Conservation (phyloP, 371 early-diverging fungal species). For the Funneliformis caledonium region DNA sequence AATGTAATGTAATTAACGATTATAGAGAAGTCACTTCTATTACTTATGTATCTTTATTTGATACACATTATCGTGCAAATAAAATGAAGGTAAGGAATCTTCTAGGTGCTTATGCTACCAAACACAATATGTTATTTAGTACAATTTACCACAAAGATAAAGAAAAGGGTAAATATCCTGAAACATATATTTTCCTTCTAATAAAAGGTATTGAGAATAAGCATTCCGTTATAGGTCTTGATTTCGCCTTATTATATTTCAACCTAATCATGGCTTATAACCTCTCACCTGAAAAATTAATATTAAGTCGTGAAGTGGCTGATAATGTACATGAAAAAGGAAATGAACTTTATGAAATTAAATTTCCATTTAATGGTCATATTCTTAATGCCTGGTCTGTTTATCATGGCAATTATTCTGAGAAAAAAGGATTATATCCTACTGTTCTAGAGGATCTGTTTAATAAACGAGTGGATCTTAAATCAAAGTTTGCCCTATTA, state of each 20-base stretch:
- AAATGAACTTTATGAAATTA: conserved; percentile 21
- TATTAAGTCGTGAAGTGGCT: not conserved
- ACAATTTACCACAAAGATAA: too few species aligned
- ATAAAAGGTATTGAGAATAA: not conserved
- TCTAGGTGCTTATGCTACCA: too few species aligned
- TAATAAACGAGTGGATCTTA: too few species aligned
- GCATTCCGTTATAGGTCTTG: not conserved
- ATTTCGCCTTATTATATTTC: conserved; percentile 16
- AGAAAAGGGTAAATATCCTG: too few species aligned
- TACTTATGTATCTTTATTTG: not conserved
- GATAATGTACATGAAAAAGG: not conserved
- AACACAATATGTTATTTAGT: too few species aligned
- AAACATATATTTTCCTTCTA: too few species aligned
- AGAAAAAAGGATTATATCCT: too few species aligned
- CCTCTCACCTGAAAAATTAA: not conserved
- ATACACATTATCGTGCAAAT: not conserved
- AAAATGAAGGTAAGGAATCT: not conserved
- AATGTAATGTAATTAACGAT: conserved; percentile 17
- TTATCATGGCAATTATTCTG: too few species aligned
- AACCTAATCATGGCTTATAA: not conserved
- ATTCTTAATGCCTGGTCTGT: conserved; percentile 33
- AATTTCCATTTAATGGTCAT: conserved; percentile 22
- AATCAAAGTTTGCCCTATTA: not conserved
- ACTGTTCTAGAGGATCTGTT: too few species aligned
- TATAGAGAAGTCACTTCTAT: conserved; percentile 16